These are phyloP conservation scores for Solanum aculeatissimum DNA, from an alignment of 305 asterid genomes.

Conservation along the genomic window DNA sequence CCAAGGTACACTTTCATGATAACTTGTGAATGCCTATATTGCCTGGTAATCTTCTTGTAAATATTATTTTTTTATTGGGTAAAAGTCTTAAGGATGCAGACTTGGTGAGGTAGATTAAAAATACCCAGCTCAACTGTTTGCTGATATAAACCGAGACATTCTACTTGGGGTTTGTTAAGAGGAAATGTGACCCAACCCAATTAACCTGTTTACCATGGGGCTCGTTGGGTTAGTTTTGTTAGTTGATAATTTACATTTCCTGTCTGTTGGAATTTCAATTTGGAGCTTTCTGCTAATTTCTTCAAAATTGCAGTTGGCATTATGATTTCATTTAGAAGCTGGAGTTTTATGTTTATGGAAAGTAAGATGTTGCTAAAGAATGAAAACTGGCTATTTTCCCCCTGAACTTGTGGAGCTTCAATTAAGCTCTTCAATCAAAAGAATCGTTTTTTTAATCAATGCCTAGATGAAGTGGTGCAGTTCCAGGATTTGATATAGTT, in stretches of 20 bases:
- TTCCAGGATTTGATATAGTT: neutral
- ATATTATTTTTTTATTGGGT: neutral
- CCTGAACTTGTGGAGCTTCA: neutral
- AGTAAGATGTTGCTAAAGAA: neutral
- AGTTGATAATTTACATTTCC: neutral
- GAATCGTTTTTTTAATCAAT: neutral
- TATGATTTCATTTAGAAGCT: neutral
- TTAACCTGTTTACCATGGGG: neutral
- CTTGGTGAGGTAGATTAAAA: neutral
- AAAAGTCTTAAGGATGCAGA: neutral
- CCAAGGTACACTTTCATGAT: slow-evolving; percentile 47
- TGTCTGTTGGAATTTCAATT: neutral
- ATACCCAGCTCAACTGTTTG: neutral
- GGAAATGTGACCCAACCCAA: neutral
- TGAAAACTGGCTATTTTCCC: neutral
- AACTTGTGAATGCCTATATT: neutral
- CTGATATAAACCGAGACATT: neutral
- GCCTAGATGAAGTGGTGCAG: neutral
- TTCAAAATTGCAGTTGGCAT: neutral
- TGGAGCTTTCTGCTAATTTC: neutral
- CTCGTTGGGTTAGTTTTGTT: neutral
- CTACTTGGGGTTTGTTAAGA: neutral
- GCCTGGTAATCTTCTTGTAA: neutral
- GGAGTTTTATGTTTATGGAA: neutral
- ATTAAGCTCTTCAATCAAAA: neutral